These are phyloP conservation scores for Wickerhamiella pararugosa DNA, from an alignment of 1,139 yeast genomes.

Conservation along the genomic window DNA sequence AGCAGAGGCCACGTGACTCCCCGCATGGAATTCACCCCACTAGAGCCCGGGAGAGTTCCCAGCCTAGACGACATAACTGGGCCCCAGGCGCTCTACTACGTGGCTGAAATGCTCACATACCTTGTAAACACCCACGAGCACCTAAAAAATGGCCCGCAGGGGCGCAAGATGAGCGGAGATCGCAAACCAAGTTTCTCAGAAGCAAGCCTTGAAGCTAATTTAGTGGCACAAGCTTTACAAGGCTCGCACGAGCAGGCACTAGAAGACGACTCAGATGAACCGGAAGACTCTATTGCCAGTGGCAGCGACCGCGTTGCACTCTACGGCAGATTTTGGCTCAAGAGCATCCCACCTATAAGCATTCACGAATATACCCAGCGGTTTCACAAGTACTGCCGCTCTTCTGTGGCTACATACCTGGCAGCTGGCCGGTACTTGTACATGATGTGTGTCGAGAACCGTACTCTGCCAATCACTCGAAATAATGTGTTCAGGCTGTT, in stretches of 20 bases:
- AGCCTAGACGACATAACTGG: background rate
- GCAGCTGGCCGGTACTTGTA: conserved; percentile 27
- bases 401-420: conserved; percentile 32
- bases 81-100: conserved; percentile 10
- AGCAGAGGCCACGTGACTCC: too few species aligned
- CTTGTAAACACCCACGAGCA: conserved; percentile 9
- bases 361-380: conserved; percentile 27
- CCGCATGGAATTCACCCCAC: too few species aligned
- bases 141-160: conserved; percentile 1
- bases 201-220: conserved; percentile 8
- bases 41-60: too few species aligned
- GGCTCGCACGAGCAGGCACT: conserved; percentile 1
- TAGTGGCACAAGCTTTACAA: conserved; percentile 4
- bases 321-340: conserved; percentile 27
- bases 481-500: conserved; percentile 35
- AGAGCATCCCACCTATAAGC: conserved; percentile 25
- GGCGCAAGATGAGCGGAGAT: background rate
- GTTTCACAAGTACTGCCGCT: conserved; percentile 30
- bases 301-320: background rate
- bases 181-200: conserved; percentile 12
- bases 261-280: conserved; percentile 1
- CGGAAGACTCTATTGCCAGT: too few species aligned
- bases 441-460: conserved; percentile 22
- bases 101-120: conserved; percentile 10
- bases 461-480: conserved; percentile 26